A percentile compares a stretch with the other conserved stretches of the same genome.
Evolutionary conservation across 2,329 filamentous ascomycete species (phyloP).

Genomic region (Blastomyces gilchristii): DNA sequence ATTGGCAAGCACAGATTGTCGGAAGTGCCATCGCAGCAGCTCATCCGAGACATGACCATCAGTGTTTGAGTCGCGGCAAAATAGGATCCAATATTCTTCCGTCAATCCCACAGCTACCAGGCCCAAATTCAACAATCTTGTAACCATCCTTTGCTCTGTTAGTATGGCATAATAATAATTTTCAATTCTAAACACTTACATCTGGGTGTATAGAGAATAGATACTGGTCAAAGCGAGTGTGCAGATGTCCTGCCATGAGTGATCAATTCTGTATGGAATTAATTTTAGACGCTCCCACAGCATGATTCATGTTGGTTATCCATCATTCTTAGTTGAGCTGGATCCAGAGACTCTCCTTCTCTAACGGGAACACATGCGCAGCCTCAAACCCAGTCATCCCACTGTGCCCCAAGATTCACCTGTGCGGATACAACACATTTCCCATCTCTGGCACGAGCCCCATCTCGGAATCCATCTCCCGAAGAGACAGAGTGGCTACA

Average conservation of each 20-base stretch:
- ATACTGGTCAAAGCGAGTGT: constrained; percentile 14
- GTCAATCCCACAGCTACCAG: constrained; percentile 12
- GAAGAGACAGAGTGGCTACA: constrained; percentile 10
- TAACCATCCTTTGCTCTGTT: constrained; percentile 15
- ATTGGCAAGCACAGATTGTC: constrained; percentile 19
- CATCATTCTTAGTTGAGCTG: constrained; percentile 15
- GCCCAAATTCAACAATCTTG: constrained; percentile 12
- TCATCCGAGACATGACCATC: constrained; percentile 14
- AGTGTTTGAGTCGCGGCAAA: constrained; percentile 13
- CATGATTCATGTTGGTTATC: constrained; percentile 15
- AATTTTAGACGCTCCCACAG: constrained; percentile 11
- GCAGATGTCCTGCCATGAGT: constrained; percentile 10
- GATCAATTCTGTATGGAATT: constrained; percentile 16
- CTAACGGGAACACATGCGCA: constrained; percentile 21
- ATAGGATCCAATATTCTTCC: constrained; percentile 15
- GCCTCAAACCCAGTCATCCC: constrained; percentile 17
- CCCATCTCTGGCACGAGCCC: constrained; percentile 17
- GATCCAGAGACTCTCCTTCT: constrained; percentile 17
- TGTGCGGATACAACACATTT: constrained; percentile 18
- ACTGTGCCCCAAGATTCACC: constrained; percentile 10
- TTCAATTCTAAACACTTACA: constrained; percentile 10
- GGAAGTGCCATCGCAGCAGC: constrained; percentile 19
- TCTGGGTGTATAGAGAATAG: constrained; percentile 16
- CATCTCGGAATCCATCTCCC: constrained; percentile 16
- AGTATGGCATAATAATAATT: constrained; percentile 5